Conservation (phyloP, 148 eudicot species). For the Vaccinium darrowii region DNA sequence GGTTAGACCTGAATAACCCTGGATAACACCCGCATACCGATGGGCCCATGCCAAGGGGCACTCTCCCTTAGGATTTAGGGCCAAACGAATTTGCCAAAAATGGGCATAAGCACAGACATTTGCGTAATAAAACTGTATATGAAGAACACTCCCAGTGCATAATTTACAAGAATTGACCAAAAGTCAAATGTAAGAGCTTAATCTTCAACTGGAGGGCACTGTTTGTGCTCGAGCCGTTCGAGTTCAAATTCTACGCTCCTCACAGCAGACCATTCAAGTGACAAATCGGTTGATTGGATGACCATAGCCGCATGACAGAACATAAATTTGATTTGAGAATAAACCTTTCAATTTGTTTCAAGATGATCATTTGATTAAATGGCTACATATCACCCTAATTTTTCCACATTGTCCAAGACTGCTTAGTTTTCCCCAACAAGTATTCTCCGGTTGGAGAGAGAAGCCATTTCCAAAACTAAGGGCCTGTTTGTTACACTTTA, state of each 20-base stretch:
- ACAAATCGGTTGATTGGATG: not conserved
- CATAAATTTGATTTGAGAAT: not conserved
- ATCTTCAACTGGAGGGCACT: slow-evolving; percentile 49
- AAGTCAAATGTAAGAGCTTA: slow-evolving; percentile 1
- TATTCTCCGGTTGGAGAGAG: not conserved
- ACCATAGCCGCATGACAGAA: not conserved
- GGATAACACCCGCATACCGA: too few relatives aligned
- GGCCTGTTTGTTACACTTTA: not conserved
- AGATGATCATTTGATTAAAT: not conserved
- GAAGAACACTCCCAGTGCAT: not conserved
- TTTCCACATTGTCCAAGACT: not conserved
- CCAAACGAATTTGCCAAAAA: too few relatives aligned
- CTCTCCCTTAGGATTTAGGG: too few relatives aligned
- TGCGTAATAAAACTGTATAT: too few relatives aligned
- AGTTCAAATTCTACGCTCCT: not conserved
- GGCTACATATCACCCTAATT: not conserved
- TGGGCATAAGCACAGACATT: too few relatives aligned
- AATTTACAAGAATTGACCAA: slow-evolving; percentile 1
- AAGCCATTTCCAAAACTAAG: not conserved
- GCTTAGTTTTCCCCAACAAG: not conserved
- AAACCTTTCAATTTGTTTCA: not conserved
- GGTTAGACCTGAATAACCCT: too few relatives aligned
- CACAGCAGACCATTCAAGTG: not conserved
- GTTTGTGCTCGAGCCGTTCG: not conserved
- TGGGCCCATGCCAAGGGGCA: too few relatives aligned